Evolutionary conservation across 2,329 filamentous ascomycete species (phyloP).

Genomic region (Rutstroemia sp.): DNA sequence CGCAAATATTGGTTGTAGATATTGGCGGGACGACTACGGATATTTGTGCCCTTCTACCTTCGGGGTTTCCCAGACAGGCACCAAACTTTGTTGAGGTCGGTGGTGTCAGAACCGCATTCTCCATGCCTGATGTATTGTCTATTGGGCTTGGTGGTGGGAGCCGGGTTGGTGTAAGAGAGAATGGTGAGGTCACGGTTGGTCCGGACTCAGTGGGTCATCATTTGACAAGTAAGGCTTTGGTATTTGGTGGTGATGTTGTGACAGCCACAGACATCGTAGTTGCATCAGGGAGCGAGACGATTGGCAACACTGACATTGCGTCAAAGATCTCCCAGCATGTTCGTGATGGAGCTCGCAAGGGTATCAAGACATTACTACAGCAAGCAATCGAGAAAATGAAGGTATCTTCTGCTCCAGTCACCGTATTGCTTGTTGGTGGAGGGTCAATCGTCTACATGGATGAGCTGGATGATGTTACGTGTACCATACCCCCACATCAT

Average conservation of each 20-base stretch:
- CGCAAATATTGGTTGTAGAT: constrained; percentile 22
- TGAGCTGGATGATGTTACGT: constrained; percentile 38
- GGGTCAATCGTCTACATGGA: constrained; percentile 44
- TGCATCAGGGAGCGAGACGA: no score
- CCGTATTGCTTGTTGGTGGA: constrained; percentile 48
- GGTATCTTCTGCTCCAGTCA: constrained; percentile 41
- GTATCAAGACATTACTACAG: constrained; percentile 37
- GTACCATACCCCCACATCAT: constrained; percentile 41
- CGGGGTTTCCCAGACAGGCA: constrained; percentile 52
- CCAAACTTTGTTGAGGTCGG: constrained; percentile 47
- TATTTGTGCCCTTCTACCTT: constrained; percentile 46
- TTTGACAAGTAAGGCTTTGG: constrained; percentile 37
- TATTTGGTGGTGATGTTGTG: constrained; percentile 45
- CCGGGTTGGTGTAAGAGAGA: not conserved
- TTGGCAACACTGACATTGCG: constrained; percentile 6
- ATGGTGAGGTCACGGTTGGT: constrained; percentile 47
- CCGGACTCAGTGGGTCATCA: constrained; percentile 47
- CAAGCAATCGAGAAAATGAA: constrained; percentile 47
- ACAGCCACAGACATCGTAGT: constrained; percentile 48
- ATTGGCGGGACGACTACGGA: constrained; percentile 53
- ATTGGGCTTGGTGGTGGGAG: constrained; percentile 30
- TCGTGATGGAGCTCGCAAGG: no score
- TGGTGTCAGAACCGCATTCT: constrained; percentile 49
- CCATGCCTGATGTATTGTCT: constrained; percentile 45
- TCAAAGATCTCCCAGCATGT: no score